phyloP scores from a whole-genome alignment of 257 asterid species.

The Solanum sejunctum region DNA sequence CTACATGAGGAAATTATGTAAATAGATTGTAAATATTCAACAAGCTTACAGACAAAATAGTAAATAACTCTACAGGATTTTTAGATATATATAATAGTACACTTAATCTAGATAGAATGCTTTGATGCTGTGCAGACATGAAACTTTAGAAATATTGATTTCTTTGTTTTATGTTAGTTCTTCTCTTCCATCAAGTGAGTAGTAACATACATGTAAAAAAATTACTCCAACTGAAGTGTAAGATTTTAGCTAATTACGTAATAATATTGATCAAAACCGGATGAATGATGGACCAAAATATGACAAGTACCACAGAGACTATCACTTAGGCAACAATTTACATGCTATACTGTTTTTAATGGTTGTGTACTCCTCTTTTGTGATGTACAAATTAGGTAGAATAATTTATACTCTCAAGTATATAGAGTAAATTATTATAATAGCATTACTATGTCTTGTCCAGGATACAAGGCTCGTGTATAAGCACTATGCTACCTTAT shows the following conservation, averaged over 20 bases:
- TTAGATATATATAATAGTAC: not conserved
- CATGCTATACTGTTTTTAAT: not conserved
- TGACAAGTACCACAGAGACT: not conserved
- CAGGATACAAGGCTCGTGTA: slow-evolving; percentile 22
- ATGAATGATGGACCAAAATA: not conserved
- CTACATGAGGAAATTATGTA: not conserved
- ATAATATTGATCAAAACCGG: not conserved
- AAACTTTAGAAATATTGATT: not conserved
- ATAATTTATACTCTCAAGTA: not conserved
- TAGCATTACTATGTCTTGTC: not conserved
- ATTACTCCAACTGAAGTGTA: not conserved
- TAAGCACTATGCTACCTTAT: slow-evolving; percentile 24
- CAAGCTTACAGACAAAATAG: not conserved
- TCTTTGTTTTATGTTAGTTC: not conserved
- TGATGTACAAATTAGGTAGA: not conserved
- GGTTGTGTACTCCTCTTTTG: not conserved
- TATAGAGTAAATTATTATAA: not conserved
- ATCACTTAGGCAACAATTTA: not conserved
- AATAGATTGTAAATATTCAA: not conserved
- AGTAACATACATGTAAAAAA: not conserved
- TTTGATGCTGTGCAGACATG: not conserved
- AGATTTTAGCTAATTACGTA: not conserved
- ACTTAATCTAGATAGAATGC: not conserved
- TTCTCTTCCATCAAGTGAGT: not conserved
- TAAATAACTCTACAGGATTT: not conserved